Conservation (phyloP, 805 yeast species). For the Priceomyces haplophilus region DNA sequence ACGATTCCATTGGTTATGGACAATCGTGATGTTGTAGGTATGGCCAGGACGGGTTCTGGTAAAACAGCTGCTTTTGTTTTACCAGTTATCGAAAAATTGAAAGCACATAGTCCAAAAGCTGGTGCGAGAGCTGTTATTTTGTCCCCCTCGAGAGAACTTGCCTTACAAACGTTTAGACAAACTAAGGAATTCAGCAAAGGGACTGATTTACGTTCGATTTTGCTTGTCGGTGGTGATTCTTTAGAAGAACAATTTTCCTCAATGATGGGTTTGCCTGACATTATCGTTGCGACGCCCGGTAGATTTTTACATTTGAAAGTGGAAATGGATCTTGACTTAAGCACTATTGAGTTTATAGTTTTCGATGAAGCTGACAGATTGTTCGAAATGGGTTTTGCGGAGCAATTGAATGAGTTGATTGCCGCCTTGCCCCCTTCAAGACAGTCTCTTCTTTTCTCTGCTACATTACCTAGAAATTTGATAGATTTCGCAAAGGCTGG, state of each 20-base stretch:
- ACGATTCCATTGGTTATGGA: constrained; percentile 88
- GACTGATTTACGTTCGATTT: constrained; percentile 73
- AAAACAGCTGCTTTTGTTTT: constrained; percentile 95
- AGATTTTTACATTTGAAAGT: constrained; percentile 92
- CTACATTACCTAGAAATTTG: constrained; percentile 87
- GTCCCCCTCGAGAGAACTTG: constrained; percentile 96
- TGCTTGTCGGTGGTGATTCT: constrained; percentile 97
- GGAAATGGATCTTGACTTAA: constrained; percentile 87
- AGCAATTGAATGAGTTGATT: constrained; percentile 84
- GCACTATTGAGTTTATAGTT: constrained; percentile 81
- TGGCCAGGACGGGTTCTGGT: constrained; percentile 99
- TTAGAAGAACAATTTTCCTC: constrained; percentile 91
- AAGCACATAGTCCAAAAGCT: constrained; percentile 77
- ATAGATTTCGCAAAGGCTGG: constrained; percentile 99
- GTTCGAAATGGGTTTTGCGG: constrained; percentile 95
- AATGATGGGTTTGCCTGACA: constrained; percentile 93
- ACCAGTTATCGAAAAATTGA: constrained; percentile 84
- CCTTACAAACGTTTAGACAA: constrained; percentile 85
- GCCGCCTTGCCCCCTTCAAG: constrained; percentile 78
- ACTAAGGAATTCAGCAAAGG: constrained; percentile 85
- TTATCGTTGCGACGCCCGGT: constrained; percentile 96
- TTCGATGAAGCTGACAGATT: constrained; percentile 97
- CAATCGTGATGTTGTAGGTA: constrained; percentile 92
- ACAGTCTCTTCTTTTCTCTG: constrained; percentile 89
- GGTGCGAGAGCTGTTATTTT: constrained; percentile 87